Base-by-base conservation (phyloP, 2,329 filamentous ascomycete species). In the Onygena corvina region DNA sequence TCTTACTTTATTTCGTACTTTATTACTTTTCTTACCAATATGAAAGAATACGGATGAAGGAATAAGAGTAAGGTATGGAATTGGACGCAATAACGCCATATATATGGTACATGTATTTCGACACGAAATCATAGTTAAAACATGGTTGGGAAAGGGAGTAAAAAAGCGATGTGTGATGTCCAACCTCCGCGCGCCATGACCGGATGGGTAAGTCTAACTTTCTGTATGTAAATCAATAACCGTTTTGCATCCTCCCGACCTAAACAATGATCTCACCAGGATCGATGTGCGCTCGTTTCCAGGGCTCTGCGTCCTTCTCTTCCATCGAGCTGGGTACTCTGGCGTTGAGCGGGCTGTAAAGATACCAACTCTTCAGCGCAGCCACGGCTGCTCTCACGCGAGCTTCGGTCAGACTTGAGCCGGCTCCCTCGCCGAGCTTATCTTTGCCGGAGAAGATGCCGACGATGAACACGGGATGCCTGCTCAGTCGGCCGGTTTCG, bases 391-490 rank as follows among this genome's bases (percentile, higher is more conserved):
- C 92, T 64, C 86, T 78, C 55, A 78, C 75, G 55, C 86, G 79
- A 27, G 85, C 90, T 59, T 87, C 78, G 56, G 87, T 75, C 50
- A 96, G 71, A 66, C 78, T 89, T 45, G 83, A 72, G 20, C 85
- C 92, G 16, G 81, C 76, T n/a, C 82, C 92, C 71, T 98, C 90
- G 50, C 90, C 92, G 35, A 98, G 74, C 75, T 92, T 90, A 64
- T 98, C 89, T 53, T 76, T 74, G 47, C 90, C 92, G 57, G 85
- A 93, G 71, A 84, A 98, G 53, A 98, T 89, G 51, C 90, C 92
- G 11, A 98, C 89, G 25, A 95, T 81, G 61, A 83, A 96, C 12
- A 98, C 92, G 12, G 92, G 90, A 52, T 85, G 85, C 64, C 84
- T 79, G 60, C 84, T 92, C 57, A 77, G 67, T 51, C 92, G 80